phyloP scores from a whole-genome alignment of 495 filamentous ascomycete species.

The Chaetomidium leptoderma region DNA sequence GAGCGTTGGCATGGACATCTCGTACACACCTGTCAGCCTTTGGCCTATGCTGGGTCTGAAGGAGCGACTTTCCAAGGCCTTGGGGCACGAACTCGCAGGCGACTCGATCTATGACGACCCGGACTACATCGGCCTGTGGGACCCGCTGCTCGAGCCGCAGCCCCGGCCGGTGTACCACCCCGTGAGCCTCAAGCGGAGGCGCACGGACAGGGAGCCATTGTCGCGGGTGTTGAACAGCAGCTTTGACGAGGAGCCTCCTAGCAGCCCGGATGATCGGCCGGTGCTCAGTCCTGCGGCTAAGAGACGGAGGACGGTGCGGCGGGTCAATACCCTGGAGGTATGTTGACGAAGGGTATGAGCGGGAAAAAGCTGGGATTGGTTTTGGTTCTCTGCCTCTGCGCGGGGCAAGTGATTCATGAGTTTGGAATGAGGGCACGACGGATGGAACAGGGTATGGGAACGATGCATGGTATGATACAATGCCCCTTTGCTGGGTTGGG shows the following conservation, averaged over 20 bases:
- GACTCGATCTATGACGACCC: slow-evolving; percentile 30
- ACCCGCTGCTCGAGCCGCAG: slow-evolving; percentile 23
- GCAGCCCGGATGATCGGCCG: slow-evolving; percentile 23
- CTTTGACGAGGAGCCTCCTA: slow-evolving; percentile 33
- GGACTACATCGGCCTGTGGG: slow-evolving; percentile 36
- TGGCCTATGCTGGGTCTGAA: slow-evolving; percentile 48
- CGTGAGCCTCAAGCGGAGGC: slow-evolving; percentile 25
- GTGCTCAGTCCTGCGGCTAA: slow-evolving; percentile 34
- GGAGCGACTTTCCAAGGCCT: slow-evolving; percentile 44
- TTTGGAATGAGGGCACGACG: slow-evolving; percentile 9
- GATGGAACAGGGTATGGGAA: slow-evolving; percentile 1
- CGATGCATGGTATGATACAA: slow-evolving; percentile 4
- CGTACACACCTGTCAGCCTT: slow-evolving; percentile 37
- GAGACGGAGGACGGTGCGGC: slow-evolving; percentile 28
- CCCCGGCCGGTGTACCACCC: background rate
- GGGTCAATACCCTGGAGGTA: slow-evolving; percentile 25
- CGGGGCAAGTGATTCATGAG: background rate
- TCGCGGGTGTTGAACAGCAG: slow-evolving; percentile 32
- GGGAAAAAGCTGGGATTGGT: background rate
- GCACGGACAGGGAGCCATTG: slow-evolving; percentile 22
- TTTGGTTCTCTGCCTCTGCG: background rate
- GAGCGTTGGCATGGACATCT: slow-evolving; percentile 29
- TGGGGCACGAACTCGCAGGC: slow-evolving; percentile 40
- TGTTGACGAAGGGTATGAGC: slow-evolving; percentile 19
- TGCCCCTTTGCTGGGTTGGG: background rate